phyloP scores from a whole-genome alignment of 2,329 filamentous ascomycete genomes.

The Cladorrhinum sp. region DNA sequence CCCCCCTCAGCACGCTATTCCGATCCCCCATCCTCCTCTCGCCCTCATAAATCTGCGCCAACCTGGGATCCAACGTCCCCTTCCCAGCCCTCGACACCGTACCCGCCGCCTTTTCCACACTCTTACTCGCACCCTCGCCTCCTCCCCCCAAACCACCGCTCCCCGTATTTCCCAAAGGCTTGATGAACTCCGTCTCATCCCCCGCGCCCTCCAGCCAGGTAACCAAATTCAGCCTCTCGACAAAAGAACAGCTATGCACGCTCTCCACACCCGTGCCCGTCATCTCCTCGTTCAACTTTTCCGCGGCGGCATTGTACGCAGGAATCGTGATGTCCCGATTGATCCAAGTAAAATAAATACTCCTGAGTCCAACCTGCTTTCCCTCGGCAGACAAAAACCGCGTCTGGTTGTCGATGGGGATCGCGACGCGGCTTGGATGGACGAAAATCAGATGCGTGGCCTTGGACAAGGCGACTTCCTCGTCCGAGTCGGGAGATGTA shows the following conservation, averaged over 20 bases:
- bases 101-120: conserved; percentile 38
- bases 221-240: conserved; percentile 86
- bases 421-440: conserved; percentile 54
- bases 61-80: conserved; percentile 70
- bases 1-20: conserved; percentile 80
- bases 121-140: conserved; percentile 38
- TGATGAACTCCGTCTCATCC: conserved; percentile 91
- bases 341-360: conserved; percentile 93
- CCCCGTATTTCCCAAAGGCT: conserved; percentile 68
- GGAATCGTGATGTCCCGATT: conserved; percentile 88
- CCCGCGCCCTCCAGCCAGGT: conserved; percentile 90
- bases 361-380: conserved; percentile 78
- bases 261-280: conserved; percentile 53
- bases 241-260: conserved; percentile 86
- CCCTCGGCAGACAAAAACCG: conserved; percentile 76
- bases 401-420: conserved; percentile 71
- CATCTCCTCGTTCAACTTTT: conserved; percentile 76
- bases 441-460: conserved; percentile 79
- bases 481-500: conserved; percentile 58
- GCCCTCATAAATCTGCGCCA: conserved; percentile 85
- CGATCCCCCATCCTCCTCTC: conserved; percentile 91
- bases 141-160: conserved; percentile 38
- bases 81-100: conserved; percentile 52
- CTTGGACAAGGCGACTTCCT: conserved; percentile 64
- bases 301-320: conserved; percentile 84